Base-by-base conservation (phyloP, 192 early-diverging fungal genomes). In the Funneliformis geosporum region DNA sequence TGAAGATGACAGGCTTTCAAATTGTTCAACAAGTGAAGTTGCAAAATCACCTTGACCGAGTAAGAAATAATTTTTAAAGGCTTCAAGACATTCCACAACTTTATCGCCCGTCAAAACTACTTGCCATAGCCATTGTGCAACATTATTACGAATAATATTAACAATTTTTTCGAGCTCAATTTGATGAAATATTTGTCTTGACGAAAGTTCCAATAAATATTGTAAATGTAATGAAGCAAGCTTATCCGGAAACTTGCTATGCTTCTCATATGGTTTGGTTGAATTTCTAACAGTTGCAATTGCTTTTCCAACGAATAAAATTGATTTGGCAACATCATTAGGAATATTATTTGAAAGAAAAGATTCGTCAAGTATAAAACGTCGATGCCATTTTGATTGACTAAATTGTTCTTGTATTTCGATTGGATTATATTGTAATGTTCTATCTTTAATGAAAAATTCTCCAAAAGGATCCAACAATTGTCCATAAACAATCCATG, bases 221-320 rank as follows among this genome's bases (percentile, higher is more conserved):
- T 73, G 76, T 11, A 43, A 81, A 50, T 73, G 82, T 6, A 71
- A 42, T 27, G 69, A 75, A 42, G 12, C 79, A 47, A 23, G 71
- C 64, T 74, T 73, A 28, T 38, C 81, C 68, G 71, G 76, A 39
- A 55, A 76, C 10, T 55, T 81, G 44, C 61, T 84, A 78, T 75
- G 69, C 62, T n/a, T 68, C 64, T 71, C 79, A 71, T 74, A 79
- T 77, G 50, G 80, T 75, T 46, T 61, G 62, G 8, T 68, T 62
- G 84, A 81, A 75, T 88, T 64, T 21, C 67, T 76, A 9, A 89
- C 88, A 8, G 88, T 92, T 1, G 86, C 84, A 38, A 92, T 84
- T 0, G 91, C 88, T 80, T 90, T 92, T 4, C 93, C 93, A 43
- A 92, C 85, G 83, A 92, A 94, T 21, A 93, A 80, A 77, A 94